These are phyloP conservation scores for Teunomyces aglyptinius DNA, from an alignment of 805 yeast genomes.

Conservation along the genomic window DNA sequence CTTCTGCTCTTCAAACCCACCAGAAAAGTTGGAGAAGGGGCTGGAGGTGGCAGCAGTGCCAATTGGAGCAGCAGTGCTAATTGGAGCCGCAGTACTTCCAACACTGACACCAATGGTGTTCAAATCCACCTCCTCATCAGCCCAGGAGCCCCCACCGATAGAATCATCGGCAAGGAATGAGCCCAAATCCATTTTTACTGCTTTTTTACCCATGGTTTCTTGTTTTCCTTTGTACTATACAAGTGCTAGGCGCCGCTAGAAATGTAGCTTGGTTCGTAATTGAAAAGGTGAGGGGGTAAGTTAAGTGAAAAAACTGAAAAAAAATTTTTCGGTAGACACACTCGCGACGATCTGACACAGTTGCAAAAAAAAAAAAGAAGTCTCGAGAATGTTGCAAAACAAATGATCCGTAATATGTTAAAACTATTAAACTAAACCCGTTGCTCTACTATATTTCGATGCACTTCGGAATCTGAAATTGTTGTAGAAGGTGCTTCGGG, in stretches of 20 bases:
- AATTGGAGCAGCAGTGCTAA: slow-evolving; percentile 11
- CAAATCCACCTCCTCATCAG: slow-evolving; percentile 77
- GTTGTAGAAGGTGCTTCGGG: background rate
- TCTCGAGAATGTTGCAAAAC: background rate
- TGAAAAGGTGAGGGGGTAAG: background rate
- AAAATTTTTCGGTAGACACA: slow-evolving; percentile 1
- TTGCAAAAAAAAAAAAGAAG: background rate
- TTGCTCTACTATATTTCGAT: slow-evolving; percentile 20
- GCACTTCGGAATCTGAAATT: slow-evolving; percentile 6
- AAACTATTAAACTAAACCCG: slow-evolving; percentile 11
- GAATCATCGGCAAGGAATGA: slow-evolving; percentile 79
- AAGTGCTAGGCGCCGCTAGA: background rate
- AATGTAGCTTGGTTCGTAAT: background rate
- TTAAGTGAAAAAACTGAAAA: slow-evolving; percentile 1
- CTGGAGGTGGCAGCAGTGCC: slow-evolving; percentile 8
- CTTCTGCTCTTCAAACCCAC: slow-evolving; percentile 29
- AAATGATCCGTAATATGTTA: background rate
- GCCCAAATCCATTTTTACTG: slow-evolving; percentile 78
- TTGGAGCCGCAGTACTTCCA: slow-evolving; percentile 19
- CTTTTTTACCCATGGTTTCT: slow-evolving; percentile 41
- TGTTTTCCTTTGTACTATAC: background rate
- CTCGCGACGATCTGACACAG: background rate
- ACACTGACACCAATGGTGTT: slow-evolving; percentile 57
- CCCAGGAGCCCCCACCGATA: slow-evolving; percentile 78
- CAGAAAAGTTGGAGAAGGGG: slow-evolving; percentile 3